A percentile compares a stretch with the other conserved stretches of the same genome.
Conservation (phyloP, 2,329 filamentous ascomycete species). For the Ascochyta rabiei region DNA sequence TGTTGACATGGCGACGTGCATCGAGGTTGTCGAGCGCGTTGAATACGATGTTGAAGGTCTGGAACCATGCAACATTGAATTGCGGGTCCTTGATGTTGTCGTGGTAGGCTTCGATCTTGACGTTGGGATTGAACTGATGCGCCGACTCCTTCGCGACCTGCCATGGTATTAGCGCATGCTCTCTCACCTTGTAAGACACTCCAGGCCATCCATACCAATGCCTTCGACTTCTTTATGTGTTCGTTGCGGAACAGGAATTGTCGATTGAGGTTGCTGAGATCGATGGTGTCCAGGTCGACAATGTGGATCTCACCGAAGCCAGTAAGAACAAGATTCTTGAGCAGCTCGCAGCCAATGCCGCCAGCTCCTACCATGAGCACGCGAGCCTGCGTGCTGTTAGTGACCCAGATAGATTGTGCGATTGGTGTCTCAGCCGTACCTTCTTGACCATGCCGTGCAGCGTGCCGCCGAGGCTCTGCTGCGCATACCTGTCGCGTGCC, state of each 20-base stretch:
- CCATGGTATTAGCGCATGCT: conserved; percentile 26
- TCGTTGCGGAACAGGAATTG: conserved; percentile 97
- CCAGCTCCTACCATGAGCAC: conserved; percentile 95
- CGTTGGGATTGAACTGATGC: conserved; percentile 84
- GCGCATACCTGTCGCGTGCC: conserved; percentile 56
- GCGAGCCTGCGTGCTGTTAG: conserved; percentile 66
- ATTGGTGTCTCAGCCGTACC: conserved; percentile 29
- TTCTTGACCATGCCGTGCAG: conserved; percentile 76
- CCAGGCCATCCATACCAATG: conserved; percentile 66
- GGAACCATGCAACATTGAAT: conserved; percentile 90
- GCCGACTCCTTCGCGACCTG: conserved; percentile 93
- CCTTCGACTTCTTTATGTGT: conserved; percentile 97
- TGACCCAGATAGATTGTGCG: background rate
- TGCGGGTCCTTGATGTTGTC: conserved; percentile 90
- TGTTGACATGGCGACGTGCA: conserved; percentile 91
- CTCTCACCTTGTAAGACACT: background rate
- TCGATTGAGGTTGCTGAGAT: conserved; percentile 94
- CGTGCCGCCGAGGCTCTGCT: conserved; percentile 66
- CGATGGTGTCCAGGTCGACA: conserved; percentile 97
- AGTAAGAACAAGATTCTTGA: conserved; percentile 92
- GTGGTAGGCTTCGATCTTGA: conserved; percentile 86
- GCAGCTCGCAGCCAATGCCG: conserved; percentile 94
- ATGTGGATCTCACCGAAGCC: conserved; percentile 94
- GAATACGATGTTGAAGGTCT: conserved; percentile 83
- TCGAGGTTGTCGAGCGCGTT: conserved; percentile 97